A percentile compares a stretch with the other conserved stretches of the same genome.
Evolutionary conservation across 2,329 filamentous ascomycete species (phyloP).

Genomic region (Penicillium olsonii): DNA sequence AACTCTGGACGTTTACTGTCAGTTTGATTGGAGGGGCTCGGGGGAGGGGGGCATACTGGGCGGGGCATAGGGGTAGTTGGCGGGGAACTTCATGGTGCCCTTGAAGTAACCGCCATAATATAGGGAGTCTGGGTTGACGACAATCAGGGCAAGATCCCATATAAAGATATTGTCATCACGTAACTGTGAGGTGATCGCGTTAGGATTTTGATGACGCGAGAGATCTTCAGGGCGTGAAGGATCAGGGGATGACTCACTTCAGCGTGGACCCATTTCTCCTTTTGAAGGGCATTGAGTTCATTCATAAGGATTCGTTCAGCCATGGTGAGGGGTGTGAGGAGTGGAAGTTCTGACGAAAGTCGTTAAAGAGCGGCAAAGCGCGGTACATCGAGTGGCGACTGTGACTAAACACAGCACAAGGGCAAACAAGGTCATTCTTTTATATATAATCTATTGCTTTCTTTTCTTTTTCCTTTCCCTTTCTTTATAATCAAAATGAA

Average conservation of each 20-base stretch:
- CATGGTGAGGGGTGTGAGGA: conserved; percentile 35
- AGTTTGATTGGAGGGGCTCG: conserved; percentile 1
- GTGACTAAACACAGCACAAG: conserved; percentile 6
- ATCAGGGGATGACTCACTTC: conserved; percentile 61
- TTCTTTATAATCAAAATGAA: too few relatives aligned
- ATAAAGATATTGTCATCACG: conserved; percentile 80
- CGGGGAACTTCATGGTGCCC: conserved; percentile 82
- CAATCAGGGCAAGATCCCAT: conserved; percentile 87
- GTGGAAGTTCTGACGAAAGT: too few relatives aligned
- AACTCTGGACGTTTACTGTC: conserved; percentile 59
- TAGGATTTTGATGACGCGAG: too few relatives aligned
- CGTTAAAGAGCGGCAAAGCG: too few relatives aligned
- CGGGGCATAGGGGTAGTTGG: conserved; percentile 86
- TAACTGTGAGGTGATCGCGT: too few relatives aligned
- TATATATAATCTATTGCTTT: neutral
- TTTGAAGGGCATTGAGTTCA: conserved; percentile 77
- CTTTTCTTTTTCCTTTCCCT: neutral
- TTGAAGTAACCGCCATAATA: conserved; percentile 94
- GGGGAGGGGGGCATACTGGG: conserved; percentile 54
- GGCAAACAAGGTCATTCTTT: too few relatives aligned
- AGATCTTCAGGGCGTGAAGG: neutral
- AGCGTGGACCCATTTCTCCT: conserved; percentile 93
- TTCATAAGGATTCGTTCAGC: conserved; percentile 85
- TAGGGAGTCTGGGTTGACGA: conserved; percentile 86
- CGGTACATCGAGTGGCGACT: conserved; percentile 1